phyloP scores from a whole-genome alignment of 768 basidiomycete genomes.

The Podaxis sp. region DNA sequence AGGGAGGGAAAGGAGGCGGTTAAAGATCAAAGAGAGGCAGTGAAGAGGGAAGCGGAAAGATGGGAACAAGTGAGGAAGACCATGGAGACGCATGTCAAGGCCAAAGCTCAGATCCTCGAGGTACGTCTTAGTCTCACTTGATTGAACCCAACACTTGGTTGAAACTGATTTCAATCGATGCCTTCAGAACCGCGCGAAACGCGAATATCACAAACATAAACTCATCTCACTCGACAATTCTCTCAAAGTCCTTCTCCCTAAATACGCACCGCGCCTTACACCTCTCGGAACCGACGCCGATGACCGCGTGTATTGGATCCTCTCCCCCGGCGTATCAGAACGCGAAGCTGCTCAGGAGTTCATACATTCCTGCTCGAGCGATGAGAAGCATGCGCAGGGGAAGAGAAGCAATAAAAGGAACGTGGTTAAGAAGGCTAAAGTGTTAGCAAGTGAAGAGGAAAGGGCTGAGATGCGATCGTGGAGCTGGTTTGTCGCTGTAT shows the following conservation, averaged over 20 bases:
- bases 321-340: slow-evolving; percentile 60
- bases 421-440: slow-evolving; percentile 25
- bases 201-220: slow-evolving; percentile 47
- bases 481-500: slow-evolving; percentile 79
- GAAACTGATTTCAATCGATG: neutral
- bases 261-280: slow-evolving; percentile 51
- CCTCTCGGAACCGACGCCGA: slow-evolving; percentile 69
- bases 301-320: slow-evolving; percentile 65
- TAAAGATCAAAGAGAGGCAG: slow-evolving; percentile 51
- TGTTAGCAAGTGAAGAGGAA: slow-evolving; percentile 37
- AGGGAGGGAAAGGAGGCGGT: slow-evolving; percentile 53
- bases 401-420: slow-evolving; percentile 31
- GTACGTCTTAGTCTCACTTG: neutral
- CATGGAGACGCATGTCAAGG: slow-evolving; percentile 23
- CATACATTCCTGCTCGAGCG: slow-evolving; percentile 20
- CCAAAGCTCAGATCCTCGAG: slow-evolving; percentile 19
- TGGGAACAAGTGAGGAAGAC: slow-evolving; percentile 48
- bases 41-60: slow-evolving; percentile 54
- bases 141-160: neutral
- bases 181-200: slow-evolving; percentile 42
- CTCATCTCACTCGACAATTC: slow-evolving; percentile 53
- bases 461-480: slow-evolving; percentile 55
- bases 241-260: slow-evolving; percentile 43
- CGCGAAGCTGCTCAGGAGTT: slow-evolving; percentile 48
- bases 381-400: slow-evolving; percentile 38